Percentiles rank a stretch among this genome's conserved stretches.
Conservation (phyloP, 768 basidiomycete genomes). For the Lactifluus subvellereus region DNA sequence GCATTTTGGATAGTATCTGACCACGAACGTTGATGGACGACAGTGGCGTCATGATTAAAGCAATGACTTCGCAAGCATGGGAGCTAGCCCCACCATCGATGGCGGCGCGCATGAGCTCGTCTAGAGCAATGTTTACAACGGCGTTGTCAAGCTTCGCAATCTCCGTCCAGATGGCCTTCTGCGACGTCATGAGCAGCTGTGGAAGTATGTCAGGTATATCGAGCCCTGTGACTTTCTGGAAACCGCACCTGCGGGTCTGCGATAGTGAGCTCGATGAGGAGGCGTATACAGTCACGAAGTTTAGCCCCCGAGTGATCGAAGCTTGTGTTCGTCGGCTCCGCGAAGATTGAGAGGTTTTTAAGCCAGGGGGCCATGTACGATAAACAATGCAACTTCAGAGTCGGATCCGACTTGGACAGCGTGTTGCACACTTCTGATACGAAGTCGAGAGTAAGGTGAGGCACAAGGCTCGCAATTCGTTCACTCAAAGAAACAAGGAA, state of each 20-base stretch:
- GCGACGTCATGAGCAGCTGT: conserved; percentile 60
- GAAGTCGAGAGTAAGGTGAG: conserved; percentile 83
- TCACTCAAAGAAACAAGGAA: conserved; percentile 67
- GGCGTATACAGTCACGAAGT: conserved; percentile 76
- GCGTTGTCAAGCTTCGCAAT: conserved; percentile 61
- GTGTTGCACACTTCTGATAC: conserved; percentile 75
- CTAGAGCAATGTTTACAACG: conserved; percentile 66
- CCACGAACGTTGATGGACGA: conserved; percentile 76
- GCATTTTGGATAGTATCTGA: conserved; percentile 68
- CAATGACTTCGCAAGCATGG: conserved; percentile 66
- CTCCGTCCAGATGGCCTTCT: conserved; percentile 73
- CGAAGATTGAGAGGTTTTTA: conserved; percentile 66
- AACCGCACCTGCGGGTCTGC: conserved; percentile 59
- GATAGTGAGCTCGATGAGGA: conserved; percentile 68
- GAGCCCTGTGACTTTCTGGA: background rate
- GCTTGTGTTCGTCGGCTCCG: conserved; percentile 59
- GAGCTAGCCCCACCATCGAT: conserved; percentile 80
- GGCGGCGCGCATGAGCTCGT: conserved; percentile 76
- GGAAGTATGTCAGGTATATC: background rate
- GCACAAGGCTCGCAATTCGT: conserved; percentile 63
- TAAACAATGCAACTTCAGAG: conserved; percentile 65
- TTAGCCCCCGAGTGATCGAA: conserved; percentile 70
- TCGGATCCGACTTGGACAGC: conserved; percentile 43
- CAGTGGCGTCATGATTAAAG: conserved; percentile 65
- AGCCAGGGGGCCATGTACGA: conserved; percentile 89